Percentiles rank a stretch among this genome's conserved stretches.
These are phyloP conservation scores for Hsuehochloa calcarea DNA, from an alignment of 176 grass and related monocot genomes.

Conservation along the genomic window DNA sequence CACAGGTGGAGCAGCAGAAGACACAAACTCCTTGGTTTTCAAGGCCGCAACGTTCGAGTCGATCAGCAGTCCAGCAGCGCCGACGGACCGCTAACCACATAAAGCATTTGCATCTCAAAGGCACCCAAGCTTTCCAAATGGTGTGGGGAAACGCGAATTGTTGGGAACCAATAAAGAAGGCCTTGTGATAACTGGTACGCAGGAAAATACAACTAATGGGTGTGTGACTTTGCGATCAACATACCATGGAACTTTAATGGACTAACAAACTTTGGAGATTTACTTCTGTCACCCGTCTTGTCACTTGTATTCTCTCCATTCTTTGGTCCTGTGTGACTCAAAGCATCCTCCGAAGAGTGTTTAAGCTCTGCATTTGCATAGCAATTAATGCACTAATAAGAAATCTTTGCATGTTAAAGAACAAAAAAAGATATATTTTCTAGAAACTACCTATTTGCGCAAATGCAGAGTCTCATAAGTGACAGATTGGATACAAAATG, in stretches of 20 bases:
- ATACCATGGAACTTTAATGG: slow-evolving; percentile 41
- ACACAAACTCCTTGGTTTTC: too few species aligned
- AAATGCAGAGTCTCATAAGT: not conserved
- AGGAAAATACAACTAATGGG: slow-evolving; percentile 2
- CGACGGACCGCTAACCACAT: too few species aligned
- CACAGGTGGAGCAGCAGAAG: too few species aligned
- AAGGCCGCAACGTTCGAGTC: too few species aligned
- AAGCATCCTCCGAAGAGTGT: slow-evolving; percentile 22
- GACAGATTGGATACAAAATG: not conserved
- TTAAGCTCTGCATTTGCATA: slow-evolving; percentile 26
- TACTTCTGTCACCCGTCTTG: slow-evolving; percentile 13
- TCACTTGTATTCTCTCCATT: slow-evolving; percentile 31
- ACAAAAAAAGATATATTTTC: not conserved
- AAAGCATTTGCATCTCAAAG: too few species aligned
- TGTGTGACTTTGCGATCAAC: not conserved
- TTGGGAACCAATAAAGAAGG: too few species aligned
- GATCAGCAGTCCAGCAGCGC: too few species aligned
- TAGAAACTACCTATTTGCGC: not conserved
- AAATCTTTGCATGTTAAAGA: not conserved
- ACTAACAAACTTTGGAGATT: slow-evolving; percentile 46
- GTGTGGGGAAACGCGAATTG: too few species aligned
- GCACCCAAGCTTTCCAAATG: too few species aligned
- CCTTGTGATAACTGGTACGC: not conserved
- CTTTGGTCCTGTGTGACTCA: not conserved
- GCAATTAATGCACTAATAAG: slow-evolving; percentile 6